Conservation (phyloP, 1,139 yeast genomes). For the Yamadazyma dushanensis region DNA sequence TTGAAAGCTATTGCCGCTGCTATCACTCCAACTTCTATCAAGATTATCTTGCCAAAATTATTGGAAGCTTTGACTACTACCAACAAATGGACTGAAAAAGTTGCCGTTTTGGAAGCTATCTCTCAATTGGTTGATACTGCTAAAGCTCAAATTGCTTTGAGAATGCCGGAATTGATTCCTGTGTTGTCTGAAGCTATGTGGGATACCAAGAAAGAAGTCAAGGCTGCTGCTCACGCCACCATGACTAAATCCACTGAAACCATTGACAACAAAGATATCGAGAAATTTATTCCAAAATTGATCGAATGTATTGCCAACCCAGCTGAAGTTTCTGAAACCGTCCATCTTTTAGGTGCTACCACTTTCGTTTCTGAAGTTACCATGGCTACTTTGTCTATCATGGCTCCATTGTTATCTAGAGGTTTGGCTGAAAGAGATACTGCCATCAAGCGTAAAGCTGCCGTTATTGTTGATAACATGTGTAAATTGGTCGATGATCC, state of each 20-base stretch:
- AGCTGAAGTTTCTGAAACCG: constrained; percentile 97
- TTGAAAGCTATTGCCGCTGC: constrained; percentile 75
- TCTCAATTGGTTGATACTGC: constrained; percentile 91
- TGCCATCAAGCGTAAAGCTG: constrained; percentile 98
- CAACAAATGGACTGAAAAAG: constrained; percentile 98
- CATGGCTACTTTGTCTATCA: constrained; percentile 98
- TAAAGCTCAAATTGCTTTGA: constrained; percentile 91
- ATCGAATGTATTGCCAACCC: constrained; percentile 97
- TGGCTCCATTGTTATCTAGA: constrained; percentile 98
- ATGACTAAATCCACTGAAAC: constrained; percentile 96
- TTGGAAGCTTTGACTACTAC: constrained; percentile 68
- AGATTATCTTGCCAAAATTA: constrained; percentile 83
- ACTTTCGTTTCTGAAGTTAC: constrained; percentile 99
- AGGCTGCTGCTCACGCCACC: constrained; percentile 93
- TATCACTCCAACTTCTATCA: constrained; percentile 90
- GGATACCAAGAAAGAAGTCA: constrained; percentile 99
- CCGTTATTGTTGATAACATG: constrained; percentile 99
- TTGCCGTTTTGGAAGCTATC: constrained; percentile 81
- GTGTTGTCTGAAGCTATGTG: constrained; percentile 98
- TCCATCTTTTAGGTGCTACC: constrained; percentile 98
- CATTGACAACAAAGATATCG: constrained; percentile 99
- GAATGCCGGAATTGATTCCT: constrained; percentile 99
- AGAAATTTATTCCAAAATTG: constrained; percentile 96
- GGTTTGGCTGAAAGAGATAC: constrained; percentile 99
- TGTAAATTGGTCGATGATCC: constrained; percentile 99